phyloP scores from a whole-genome alignment of 768 basidiomycete species.

The Paxillus involutus region DNA sequence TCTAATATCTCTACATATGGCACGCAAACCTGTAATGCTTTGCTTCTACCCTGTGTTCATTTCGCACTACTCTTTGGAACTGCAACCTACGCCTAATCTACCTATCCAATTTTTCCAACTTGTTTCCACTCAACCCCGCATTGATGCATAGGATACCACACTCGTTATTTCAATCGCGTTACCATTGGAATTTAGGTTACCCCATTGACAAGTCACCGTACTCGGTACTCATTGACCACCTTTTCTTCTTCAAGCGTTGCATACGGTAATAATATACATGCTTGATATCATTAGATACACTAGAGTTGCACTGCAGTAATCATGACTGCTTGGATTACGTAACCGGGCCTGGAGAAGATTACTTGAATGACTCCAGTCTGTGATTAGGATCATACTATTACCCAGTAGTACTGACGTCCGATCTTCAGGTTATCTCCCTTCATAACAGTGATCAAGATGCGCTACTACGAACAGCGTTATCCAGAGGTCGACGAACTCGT shows the following conservation, averaged over 20 bases:
- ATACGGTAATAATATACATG: no score
- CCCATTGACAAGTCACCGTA: neutral
- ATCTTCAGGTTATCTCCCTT: no score
- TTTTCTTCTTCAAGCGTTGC: no score
- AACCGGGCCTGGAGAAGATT: no score
- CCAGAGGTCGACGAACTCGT: constrained; percentile 98
- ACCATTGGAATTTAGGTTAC: neutral
- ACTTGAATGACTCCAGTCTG: no score
- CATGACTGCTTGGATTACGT: no score
- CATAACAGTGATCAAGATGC: constrained; percentile 46
- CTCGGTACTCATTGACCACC: no score
- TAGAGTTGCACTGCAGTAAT: no score
- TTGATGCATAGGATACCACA: constrained; percentile 17
- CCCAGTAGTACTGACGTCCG: no score
- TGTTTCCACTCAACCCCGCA: neutral
- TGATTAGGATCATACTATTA: no score
- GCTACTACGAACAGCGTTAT: constrained; percentile 91
- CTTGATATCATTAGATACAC: no score
- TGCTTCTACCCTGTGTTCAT: neutral
- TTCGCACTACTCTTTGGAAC: neutral
- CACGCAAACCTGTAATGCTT: constrained; percentile 20
- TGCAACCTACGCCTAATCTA: neutral
- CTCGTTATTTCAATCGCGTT: constrained; percentile 8
- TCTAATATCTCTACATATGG: constrained; percentile 18
- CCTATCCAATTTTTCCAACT: neutral